Evolutionary conservation across 345 rosid genomes (phyloP), one percentile per base, ranked within the genome.

Genomic region (Hibiscus trionum): DNA sequence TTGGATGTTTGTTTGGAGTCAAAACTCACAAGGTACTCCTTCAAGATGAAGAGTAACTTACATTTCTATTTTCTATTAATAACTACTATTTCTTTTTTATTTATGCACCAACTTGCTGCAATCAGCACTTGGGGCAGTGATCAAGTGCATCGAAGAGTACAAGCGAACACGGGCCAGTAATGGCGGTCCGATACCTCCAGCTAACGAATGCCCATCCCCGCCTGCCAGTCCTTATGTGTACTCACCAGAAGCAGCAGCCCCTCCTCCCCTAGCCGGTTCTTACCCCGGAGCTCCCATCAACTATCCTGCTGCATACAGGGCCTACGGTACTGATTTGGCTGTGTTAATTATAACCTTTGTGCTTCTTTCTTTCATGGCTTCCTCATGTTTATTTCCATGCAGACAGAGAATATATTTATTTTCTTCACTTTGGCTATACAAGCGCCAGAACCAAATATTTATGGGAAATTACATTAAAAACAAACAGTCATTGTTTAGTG

Each of bases 111-210:
- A 21, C 24, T 21, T 21, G 24, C 24, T 21, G 24, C 24, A 21
- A 21, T 21, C 24, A 21, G 24, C 24, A 21, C 24, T 21, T 21
- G 24, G 24, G 24, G 24, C 24, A 21, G 24, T 21, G 24, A 21
- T 21, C 24, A 21, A 21, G 24, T 21, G 24, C 24, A 21, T 21
- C 24, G 24, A 21, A 21, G 24, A 21, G 24, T 21, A 21, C 84
- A 92, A 95, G 75, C 80, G 99, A 84, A 95, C 97, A 9, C 76
- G 99, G 0, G 96, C 97, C 33, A 89, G 87, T 80, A 90, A 84
- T 76, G 91, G 88, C 21, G 98, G 96, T 53, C 99, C 97, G 27
- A 92, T 95, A 98, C 98, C 99, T 78, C 99, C 99, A 5, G 99
- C 98, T 35, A 92, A 86, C 86, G 29, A 90, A 90, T 68, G 98